Percentiles rank a stretch among this genome's conserved stretches.
phyloP scores from a whole-genome alignment of 2,329 filamentous ascomycete genomes.

The Fusarium brachygibbosum region DNA sequence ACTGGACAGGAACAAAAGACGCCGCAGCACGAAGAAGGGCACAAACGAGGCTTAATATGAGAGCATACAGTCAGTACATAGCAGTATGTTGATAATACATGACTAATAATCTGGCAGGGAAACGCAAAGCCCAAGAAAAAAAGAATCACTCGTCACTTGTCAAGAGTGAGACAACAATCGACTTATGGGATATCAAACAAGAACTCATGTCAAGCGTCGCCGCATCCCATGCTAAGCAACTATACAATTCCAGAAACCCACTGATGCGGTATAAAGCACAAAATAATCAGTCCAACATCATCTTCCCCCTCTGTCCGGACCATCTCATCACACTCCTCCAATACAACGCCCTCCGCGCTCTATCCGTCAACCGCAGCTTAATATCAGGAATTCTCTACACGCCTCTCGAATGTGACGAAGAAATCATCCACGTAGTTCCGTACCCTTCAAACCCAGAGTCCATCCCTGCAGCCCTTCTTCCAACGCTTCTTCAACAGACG shows the following conservation, averaged over 20 bases:
- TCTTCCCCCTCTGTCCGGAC: constrained; percentile 21
- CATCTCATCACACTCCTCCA: constrained; percentile 35
- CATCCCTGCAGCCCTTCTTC: constrained; percentile 15
- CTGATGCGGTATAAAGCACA: not conserved
- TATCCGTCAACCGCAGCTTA: constrained; percentile 24
- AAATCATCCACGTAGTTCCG: constrained; percentile 14
- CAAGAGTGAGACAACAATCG: constrained; percentile 5
- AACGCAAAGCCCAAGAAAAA: constrained; percentile 21
- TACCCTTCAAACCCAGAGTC: constrained; percentile 5
- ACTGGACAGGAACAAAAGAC: constrained; percentile 62
- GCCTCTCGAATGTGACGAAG: constrained; percentile 25
- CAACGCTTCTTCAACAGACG: constrained; percentile 27
- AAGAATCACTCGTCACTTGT: not conserved
- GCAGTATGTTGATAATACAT: accelerated
- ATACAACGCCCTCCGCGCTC: constrained; percentile 30
- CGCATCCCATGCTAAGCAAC: not conserved
- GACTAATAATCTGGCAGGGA: constrained; percentile 7
- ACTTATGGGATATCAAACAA: constrained; percentile 28
- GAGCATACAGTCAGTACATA: constrained; percentile 53
- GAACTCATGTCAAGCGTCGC: not conserved
- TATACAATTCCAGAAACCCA: constrained; percentile 4
- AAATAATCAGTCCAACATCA: not conserved
- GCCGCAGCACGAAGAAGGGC: constrained; percentile 56
- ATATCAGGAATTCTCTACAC: constrained; percentile 21
- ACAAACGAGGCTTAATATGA: constrained; percentile 62